phyloP scores from a whole-genome alignment of 2,329 filamentous ascomycete genomes.

The Talaromyces sp. region DNA sequence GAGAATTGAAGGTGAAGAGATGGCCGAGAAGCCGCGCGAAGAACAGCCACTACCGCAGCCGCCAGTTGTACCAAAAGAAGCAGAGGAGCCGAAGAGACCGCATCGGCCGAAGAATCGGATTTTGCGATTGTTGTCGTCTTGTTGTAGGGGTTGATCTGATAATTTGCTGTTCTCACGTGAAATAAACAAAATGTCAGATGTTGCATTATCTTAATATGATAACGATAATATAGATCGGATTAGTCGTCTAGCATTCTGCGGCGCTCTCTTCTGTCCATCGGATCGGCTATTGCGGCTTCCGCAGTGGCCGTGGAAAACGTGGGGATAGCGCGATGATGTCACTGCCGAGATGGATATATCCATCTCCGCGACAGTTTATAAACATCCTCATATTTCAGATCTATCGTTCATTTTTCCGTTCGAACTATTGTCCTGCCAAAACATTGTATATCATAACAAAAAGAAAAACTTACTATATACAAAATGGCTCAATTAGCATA shows the following conservation, averaged over 20 bases:
- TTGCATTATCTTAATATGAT: background rate
- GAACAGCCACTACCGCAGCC: background rate
- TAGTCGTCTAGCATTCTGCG: background rate
- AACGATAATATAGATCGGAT: background rate
- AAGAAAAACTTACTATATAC: too few species aligned
- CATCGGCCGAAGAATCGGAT: background rate
- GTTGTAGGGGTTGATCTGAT: background rate
- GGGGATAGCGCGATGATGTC: background rate
- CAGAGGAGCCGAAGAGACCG: background rate
- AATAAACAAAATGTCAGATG: background rate
- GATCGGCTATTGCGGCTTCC: slow-evolving; percentile 9
- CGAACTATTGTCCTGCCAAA: background rate
- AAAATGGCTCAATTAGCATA: slow-evolving; percentile 18
- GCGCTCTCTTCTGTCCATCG: background rate
- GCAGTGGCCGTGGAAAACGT: background rate
- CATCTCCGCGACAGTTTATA: background rate
- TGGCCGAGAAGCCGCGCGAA: background rate
- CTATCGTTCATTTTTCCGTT: background rate
- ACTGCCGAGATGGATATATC: background rate
- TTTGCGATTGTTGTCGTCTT: background rate
- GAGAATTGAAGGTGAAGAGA: background rate
- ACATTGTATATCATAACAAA: background rate
- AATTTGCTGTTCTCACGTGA: too few species aligned
- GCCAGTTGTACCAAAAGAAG: background rate
- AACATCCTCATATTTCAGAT: background rate